Base-by-base conservation (phyloP, 2,329 filamentous ascomycete species). In the Microcyclosporella mali region DNA sequence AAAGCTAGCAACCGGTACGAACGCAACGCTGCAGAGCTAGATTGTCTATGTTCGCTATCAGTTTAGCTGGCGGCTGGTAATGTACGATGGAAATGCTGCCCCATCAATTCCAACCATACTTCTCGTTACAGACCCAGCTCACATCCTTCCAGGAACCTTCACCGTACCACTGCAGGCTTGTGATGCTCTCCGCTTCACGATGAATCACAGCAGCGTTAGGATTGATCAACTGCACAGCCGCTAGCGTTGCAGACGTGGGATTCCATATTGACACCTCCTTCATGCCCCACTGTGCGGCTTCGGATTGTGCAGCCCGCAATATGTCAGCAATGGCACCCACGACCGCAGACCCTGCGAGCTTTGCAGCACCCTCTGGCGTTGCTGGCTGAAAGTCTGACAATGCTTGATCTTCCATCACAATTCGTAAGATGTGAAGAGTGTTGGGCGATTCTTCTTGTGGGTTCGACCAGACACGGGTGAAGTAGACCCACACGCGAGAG, bases 251-350 rank as follows among this genome's bases (percentile, higher is more conserved):
- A 61, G 76, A 68, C 3, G 75, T 75, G 0, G 89, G 88, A 59
- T 92, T 94, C 90, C 90, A 97, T 39, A 90, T 70, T 61, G 88
- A 77, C 3, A 95, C 78, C 34, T 78, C 73, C 31, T 73, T 71
- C 67, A 87, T 79, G 33, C 76, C 70, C 84, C 86, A 94, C 43
- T 78, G 71, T 2, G 71, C 66, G 1, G 89, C 89, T 64, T 94
- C 80, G 7, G 66, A 66, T 56, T 83, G 79, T 3, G 88, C 88
- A 33, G 81, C 70, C 32, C 68, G 65, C 33, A 94, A 61, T 18
- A 95, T 73, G 2, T 77, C 75, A 29, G 73, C 70, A 46, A 94
- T 72, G 1, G 72, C 71, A 28, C 65, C 68, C 0, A 75, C 73
- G 12, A 53, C 42, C n/a, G 47, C 27, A 21, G 48, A 47, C 28